Percentiles rank a stretch among this genome's conserved stretches.
phyloP scores from a whole-genome alignment of 441 rosid species.

The Monsonia emarginata region DNA sequence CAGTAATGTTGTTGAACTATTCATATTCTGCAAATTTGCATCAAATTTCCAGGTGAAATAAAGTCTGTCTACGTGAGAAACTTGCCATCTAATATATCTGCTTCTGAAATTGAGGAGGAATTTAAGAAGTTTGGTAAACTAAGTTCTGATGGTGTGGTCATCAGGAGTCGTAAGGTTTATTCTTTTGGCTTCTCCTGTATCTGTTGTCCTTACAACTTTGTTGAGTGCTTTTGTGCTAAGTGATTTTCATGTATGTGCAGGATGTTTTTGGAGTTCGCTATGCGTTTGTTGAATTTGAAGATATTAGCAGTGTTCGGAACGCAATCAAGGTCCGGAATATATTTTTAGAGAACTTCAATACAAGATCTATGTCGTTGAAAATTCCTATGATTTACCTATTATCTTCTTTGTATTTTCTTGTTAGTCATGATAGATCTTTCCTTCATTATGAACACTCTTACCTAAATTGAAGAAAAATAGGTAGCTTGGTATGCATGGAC shows the following conservation, averaged over 20 bases:
- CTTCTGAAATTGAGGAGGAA: constrained; percentile 62
- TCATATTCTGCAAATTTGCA: neutral
- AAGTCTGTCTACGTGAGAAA: constrained; percentile 59
- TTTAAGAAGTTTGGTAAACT: constrained; percentile 51
- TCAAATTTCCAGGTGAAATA: constrained; percentile 40
- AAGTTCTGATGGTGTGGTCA: constrained; percentile 50
- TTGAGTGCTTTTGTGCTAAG: constrained; percentile 19
- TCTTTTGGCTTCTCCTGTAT: constrained; percentile 7
- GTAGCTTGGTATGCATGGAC: too few species aligned
- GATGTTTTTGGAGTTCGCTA: constrained; percentile 60
- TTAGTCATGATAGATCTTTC: neutral
- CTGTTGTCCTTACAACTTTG: too few species aligned
- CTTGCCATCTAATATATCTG: constrained; percentile 41
- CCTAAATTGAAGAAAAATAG: too few species aligned
- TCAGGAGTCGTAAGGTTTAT: constrained; percentile 57
- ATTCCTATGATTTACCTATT: neutral
- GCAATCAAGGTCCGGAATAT: constrained; percentile 41
- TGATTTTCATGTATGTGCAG: constrained; percentile 26
- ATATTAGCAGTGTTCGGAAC: constrained; percentile 40
- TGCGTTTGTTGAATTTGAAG: constrained; percentile 72
- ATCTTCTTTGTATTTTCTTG: neutral
- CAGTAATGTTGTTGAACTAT: neutral
- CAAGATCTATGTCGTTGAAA: neutral
- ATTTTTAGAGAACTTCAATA: neutral
- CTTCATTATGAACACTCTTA: too few species aligned